Evolutionary conservation across 192 early-diverging fungal genomes (phyloP).

Genomic region (Coemansia sp.): DNA sequence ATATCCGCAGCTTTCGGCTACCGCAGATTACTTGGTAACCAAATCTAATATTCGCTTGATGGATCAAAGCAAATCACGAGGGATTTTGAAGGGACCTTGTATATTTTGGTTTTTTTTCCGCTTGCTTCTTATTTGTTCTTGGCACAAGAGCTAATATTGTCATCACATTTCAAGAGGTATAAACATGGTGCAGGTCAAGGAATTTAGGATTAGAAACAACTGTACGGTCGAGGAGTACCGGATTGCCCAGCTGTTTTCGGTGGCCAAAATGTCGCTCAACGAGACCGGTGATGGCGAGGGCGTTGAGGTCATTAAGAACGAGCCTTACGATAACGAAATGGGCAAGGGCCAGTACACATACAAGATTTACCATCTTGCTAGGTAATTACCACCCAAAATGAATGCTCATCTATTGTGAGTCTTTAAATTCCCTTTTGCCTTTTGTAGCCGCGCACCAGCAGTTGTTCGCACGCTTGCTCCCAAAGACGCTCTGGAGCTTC

Average conservation of each 20-base stretch:
- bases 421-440: slow-evolving; percentile 2
- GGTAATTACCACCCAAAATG: slow-evolving; percentile 9
- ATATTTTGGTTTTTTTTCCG: background rate
- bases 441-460: slow-evolving; percentile 60
- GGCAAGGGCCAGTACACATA: slow-evolving; percentile 78
- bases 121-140: background rate
- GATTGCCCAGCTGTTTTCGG: slow-evolving; percentile 72
- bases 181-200: slow-evolving; percentile 67
- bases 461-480: slow-evolving; percentile 64
- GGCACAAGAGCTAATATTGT: background rate
- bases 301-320: slow-evolving; percentile 73
- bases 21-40: no score
- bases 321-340: slow-evolving; percentile 69
- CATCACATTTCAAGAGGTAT: background rate
- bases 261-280: slow-evolving; percentile 71
- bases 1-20: no score
- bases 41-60: no score
- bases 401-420: background rate
- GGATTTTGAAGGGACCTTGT: no score
- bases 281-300: slow-evolving; percentile 80
- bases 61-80: no score
- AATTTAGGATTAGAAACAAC: slow-evolving; percentile 75
- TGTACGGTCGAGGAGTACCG: slow-evolving; percentile 74
- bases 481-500: slow-evolving; percentile 62
- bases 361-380: slow-evolving; percentile 67